A percentile compares a stretch with the other conserved stretches of the same genome.
Conservation (phyloP, 106 monocot genomes). For the Platanthera zijinensis region DNA sequence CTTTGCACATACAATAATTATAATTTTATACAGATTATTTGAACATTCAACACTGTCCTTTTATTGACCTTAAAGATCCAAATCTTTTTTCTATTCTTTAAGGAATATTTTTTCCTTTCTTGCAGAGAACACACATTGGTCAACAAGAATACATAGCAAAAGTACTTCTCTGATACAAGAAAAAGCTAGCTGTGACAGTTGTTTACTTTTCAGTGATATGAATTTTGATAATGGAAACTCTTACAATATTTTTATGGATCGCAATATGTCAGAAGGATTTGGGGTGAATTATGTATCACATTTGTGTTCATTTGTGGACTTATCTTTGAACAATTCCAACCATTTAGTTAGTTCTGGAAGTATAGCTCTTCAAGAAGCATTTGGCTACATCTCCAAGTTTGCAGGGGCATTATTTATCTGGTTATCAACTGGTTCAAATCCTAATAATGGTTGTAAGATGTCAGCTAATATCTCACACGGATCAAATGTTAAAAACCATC, state of each 20-base stretch:
- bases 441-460: slow-evolving; percentile 23
- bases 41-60: no score
- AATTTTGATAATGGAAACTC: slow-evolving; percentile 1
- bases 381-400: slow-evolving; percentile 54
- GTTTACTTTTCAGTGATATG: neutral
- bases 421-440: slow-evolving; percentile 48
- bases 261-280: slow-evolving; percentile 44
- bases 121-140: neutral
- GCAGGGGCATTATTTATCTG: slow-evolving; percentile 59
- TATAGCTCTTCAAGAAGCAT: slow-evolving; percentile 50
- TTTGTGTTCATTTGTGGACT: slow-evolving; percentile 45
- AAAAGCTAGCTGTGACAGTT: neutral
- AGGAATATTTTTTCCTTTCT: neutral
- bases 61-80: no score
- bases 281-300: slow-evolving; percentile 42
- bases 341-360: slow-evolving; percentile 46
- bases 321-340: slow-evolving; percentile 37
- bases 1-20: no score
- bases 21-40: no score
- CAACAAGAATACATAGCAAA: neutral
- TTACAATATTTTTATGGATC: slow-evolving; percentile 31
- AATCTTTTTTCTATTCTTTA: no score
- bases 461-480: slow-evolving; percentile 7
- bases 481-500: slow-evolving; percentile 16
- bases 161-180: neutral